Evolutionary conservation across 495 filamentous ascomycete genomes (phyloP).

Genomic region (Polyplosphaeria fusca): DNA sequence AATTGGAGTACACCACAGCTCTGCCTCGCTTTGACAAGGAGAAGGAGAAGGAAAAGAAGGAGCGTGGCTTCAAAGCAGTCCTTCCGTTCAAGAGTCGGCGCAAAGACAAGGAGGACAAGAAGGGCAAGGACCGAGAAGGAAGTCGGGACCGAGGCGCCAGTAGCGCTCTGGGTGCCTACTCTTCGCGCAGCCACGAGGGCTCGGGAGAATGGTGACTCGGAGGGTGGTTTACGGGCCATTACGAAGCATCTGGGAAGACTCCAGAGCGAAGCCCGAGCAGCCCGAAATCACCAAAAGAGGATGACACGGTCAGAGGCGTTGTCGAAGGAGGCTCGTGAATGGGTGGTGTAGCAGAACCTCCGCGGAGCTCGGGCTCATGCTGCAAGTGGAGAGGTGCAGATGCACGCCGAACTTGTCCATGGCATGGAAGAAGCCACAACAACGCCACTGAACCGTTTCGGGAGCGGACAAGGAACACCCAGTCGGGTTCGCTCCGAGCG

Average conservation of each 20-base stretch:
- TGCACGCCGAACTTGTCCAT: no score
- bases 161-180: not conserved
- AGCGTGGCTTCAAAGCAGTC: conserved; percentile 29
- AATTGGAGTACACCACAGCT: conserved; percentile 30
- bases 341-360: no score
- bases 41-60: conserved; percentile 13
- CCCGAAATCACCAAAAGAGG: not conserved
- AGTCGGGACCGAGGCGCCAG: not conserved
- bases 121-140: conserved; percentile 20
- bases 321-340: not conserved
- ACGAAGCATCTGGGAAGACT: not conserved
- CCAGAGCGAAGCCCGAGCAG: not conserved
- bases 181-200: not conserved
- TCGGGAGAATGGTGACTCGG: not conserved
- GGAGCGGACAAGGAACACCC: no score
- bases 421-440: no score
- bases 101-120: conserved; percentile 20
- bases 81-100: conserved; percentile 24
- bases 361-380: no score
- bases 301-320: conserved; percentile 10
- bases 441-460: no score
- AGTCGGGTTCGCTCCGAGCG: no score
- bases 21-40: conserved; percentile 30
- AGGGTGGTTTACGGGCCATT: not conserved
- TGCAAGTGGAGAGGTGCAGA: no score